phyloP scores from a whole-genome alignment of 192 early-diverging fungal genomes.

The Backusella luteola region DNA sequence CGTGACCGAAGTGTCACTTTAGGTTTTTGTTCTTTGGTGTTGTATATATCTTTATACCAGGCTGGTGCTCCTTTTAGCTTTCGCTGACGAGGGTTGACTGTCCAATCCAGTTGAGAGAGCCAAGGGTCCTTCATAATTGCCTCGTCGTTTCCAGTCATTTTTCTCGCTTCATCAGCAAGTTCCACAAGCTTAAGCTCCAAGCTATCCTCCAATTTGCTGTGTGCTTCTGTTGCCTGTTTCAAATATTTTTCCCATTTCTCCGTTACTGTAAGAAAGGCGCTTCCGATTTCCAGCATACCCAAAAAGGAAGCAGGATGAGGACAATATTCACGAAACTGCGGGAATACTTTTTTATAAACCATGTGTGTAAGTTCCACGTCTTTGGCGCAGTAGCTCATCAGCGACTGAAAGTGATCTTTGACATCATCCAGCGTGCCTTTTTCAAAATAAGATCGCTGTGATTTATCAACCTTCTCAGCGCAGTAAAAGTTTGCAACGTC shows the following conservation, averaged over 20 bases:
- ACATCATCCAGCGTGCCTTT: conserved; percentile 61
- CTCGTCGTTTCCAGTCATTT: conserved; percentile 18
- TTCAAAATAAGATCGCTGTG: conserved; percentile 55
- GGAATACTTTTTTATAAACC: conserved; percentile 69
- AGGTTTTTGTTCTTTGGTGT: conserved; percentile 50
- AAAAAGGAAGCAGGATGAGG: conserved; percentile 94
- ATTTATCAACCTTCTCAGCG: conserved; percentile 64
- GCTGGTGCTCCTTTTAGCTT: conserved; percentile 59
- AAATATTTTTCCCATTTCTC: conserved; percentile 81
- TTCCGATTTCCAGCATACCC: conserved; percentile 87
- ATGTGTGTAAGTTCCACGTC: conserved; percentile 79
- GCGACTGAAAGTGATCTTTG: conserved; percentile 56
- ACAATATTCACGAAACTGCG: conserved; percentile 73
- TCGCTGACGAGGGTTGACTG: conserved; percentile 41
- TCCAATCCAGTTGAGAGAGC: conserved; percentile 82
- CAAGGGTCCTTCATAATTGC: conserved; percentile 69
- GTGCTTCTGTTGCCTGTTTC: conserved; percentile 50
- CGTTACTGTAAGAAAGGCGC: conserved; percentile 78
- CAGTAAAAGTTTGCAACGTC: conserved; percentile 83
- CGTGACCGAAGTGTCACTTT: conserved; percentile 72
- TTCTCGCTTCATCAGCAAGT: conserved; percentile 40
- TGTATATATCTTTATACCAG: conserved; percentile 86
- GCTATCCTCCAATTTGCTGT: conserved; percentile 48
- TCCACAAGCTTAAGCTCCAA: conserved; percentile 46
- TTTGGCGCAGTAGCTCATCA: conserved; percentile 84